Conservation (phyloP, 768 basidiomycete species). For the Sistotremastrum niveocremeum region DNA sequence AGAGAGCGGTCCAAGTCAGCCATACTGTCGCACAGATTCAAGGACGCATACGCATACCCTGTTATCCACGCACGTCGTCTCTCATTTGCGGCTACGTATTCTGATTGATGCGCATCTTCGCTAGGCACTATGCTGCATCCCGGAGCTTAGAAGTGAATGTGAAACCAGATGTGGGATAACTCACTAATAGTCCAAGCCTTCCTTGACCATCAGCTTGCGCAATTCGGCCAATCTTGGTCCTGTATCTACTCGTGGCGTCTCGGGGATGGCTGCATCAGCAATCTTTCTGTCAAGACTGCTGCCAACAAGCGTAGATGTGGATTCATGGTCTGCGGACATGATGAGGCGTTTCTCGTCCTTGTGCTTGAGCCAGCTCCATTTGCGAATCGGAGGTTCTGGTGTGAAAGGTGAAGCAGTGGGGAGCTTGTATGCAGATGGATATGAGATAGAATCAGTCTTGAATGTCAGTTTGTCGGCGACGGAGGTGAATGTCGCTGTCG, state of each 20-base stretch:
- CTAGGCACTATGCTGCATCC: slow-evolving; percentile 52
- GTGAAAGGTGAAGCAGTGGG: slow-evolving; percentile 11
- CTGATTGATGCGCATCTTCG: slow-evolving; percentile 75
- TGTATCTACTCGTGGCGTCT: slow-evolving; percentile 36
- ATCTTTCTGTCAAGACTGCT: slow-evolving; percentile 60
- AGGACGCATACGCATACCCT: slow-evolving; percentile 34
- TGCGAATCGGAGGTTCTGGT: slow-evolving; percentile 8
- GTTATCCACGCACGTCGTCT: slow-evolving; percentile 69
- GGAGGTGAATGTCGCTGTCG: slow-evolving; percentile 23
- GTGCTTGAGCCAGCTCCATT: slow-evolving; percentile 5
- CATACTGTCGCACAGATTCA: neutral
- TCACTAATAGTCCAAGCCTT: slow-evolving; percentile 65
- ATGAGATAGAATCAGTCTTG: slow-evolving; percentile 17
- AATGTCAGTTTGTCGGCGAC: slow-evolving; percentile 18
- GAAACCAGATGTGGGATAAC: slow-evolving; percentile 15
- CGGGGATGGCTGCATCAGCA: slow-evolving; percentile 39
- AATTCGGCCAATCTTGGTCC: slow-evolving; percentile 44
- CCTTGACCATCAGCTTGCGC: slow-evolving; percentile 51
- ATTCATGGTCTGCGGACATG: slow-evolving; percentile 40
- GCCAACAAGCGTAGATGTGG: slow-evolving; percentile 61
- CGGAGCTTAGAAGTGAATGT: neutral
- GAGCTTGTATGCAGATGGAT: slow-evolving; percentile 9
- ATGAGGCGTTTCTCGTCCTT: slow-evolving; percentile 20
- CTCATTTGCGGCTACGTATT: slow-evolving; percentile 66
- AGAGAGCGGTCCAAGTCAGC: slow-evolving; percentile 15